phyloP scores from a whole-genome alignment of 1,139 yeast species.

The Dujonia santamariae region DNA sequence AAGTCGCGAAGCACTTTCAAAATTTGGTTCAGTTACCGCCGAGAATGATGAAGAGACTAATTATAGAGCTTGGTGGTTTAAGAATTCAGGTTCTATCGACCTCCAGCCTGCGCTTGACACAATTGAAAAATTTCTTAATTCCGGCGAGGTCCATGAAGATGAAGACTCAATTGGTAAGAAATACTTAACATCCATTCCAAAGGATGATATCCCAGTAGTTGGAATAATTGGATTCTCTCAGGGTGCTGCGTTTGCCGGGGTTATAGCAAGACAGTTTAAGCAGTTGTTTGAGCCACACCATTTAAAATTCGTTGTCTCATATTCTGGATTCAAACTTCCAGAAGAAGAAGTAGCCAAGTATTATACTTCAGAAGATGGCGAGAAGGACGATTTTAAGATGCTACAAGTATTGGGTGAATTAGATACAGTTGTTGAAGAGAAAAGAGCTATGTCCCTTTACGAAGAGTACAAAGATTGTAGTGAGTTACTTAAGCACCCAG shows the following conservation, averaged over 20 bases:
- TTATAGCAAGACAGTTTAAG: slow-evolving; percentile 30
- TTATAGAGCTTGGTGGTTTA: slow-evolving; percentile 40
- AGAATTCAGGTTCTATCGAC: slow-evolving; percentile 21
- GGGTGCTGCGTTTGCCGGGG: slow-evolving; percentile 51
- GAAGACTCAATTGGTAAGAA: slow-evolving; percentile 14
- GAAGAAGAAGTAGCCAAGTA: slow-evolving; percentile 44
- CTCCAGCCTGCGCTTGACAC: slow-evolving; percentile 29
- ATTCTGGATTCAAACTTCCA: slow-evolving; percentile 68
- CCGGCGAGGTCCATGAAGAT: slow-evolving; percentile 31
- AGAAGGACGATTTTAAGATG: slow-evolving; percentile 31
- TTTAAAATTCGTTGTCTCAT: slow-evolving; percentile 68
- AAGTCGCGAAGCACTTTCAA: slow-evolving; percentile 43
- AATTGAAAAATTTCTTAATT: slow-evolving; percentile 26
- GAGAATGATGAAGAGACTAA: slow-evolving; percentile 20
- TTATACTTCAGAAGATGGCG: slow-evolving; percentile 22
- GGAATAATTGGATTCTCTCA: slow-evolving; percentile 47
- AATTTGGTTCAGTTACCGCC: slow-evolving; percentile 26
- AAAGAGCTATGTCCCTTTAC: slow-evolving; percentile 56
- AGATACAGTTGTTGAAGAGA: slow-evolving; percentile 86
- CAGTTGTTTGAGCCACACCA: slow-evolving; percentile 25
- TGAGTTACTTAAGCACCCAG: slow-evolving; percentile 65
- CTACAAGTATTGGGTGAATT: slow-evolving; percentile 83
- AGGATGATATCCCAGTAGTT: slow-evolving; percentile 32
- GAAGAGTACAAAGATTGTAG: slow-evolving; percentile 48
- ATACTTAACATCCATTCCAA: slow-evolving; percentile 12